A percentile compares a stretch with the other conserved stretches of the same genome.
These are phyloP conservation scores for Psidium friedrichsthalianum DNA, from an alignment of 345 rosid species.

Conservation along the genomic window DNA sequence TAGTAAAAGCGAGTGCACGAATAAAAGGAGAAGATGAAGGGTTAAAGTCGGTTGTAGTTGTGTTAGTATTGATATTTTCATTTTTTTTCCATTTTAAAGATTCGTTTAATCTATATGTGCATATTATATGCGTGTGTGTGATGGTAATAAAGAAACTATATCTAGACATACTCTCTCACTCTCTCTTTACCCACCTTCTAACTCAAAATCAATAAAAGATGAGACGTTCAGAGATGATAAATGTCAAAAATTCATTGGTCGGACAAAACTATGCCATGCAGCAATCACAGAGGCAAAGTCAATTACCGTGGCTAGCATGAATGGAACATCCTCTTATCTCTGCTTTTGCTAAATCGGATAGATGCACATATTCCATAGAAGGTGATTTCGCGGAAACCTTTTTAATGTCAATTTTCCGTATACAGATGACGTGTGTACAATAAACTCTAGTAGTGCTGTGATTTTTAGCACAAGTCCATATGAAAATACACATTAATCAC, in stretches of 20 bases:
- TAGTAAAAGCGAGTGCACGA: neutral
- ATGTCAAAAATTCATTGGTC: neutral
- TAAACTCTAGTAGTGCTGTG: neutral
- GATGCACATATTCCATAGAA: accelerated
- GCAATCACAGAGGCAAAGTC: too few species aligned
- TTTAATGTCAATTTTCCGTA: accelerated
- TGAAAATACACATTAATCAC: neutral
- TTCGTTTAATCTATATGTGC: neutral
- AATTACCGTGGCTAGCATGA: neutral
- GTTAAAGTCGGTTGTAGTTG: neutral
- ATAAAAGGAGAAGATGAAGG: neutral
- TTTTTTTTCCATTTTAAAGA: neutral
- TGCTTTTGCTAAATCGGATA: neutral
- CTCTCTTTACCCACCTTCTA: neutral
- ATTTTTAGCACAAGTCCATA: neutral
- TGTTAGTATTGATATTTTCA: neutral
- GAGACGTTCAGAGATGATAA: neutral
- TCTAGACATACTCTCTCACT: neutral
- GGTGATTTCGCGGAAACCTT: neutral
- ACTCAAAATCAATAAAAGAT: neutral
- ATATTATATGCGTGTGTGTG: accelerated
- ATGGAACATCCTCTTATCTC: neutral
- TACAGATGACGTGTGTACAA: neutral
- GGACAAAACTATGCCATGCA: too few species aligned
- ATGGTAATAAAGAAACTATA: neutral